These are phyloP conservation scores for Paraphaeosphaeria minitans DNA, from an alignment of 2,329 filamentous ascomycete genomes.

Conservation along the genomic window DNA sequence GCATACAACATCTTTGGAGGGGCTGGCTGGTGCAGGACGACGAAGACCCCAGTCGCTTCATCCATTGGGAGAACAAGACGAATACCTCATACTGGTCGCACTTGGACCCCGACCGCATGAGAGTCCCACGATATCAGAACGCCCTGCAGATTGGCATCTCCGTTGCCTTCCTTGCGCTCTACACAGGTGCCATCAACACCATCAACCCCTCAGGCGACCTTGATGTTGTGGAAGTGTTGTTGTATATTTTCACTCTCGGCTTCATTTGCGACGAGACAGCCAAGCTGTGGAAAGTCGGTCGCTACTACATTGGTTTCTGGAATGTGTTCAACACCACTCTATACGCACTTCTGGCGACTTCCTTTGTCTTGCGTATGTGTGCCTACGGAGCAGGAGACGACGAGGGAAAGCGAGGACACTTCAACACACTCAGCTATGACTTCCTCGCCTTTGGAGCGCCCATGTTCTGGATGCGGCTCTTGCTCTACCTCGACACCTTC, in stretches of 20 bases:
- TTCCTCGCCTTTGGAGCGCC: constrained; percentile 91
- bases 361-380: constrained; percentile 78
- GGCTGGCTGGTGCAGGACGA: constrained; percentile 98
- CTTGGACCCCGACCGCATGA: constrained; percentile 92
- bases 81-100: constrained; percentile 79
- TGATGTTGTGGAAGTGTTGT: constrained; percentile 78
- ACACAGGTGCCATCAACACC: constrained; percentile 90
- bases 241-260: constrained; percentile 90
- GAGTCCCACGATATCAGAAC: constrained; percentile 91
- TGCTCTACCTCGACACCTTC: constrained; percentile 91
- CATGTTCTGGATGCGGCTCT: constrained; percentile 93
- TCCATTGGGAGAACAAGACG: constrained; percentile 83
- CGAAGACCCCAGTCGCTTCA: constrained; percentile 83
- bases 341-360: constrained; percentile 78
- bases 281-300: constrained; percentile 94
- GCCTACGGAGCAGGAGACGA: constrained; percentile 68
- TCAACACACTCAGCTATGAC: constrained; percentile 87
- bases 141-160: constrained; percentile 84
- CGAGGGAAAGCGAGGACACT: constrained; percentile 60
- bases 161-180: constrained; percentile 80
- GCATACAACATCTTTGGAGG: constrained; percentile 88
- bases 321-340: constrained; percentile 89
- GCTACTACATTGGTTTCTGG: constrained; percentile 93
- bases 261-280: constrained; percentile 86
- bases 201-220: constrained; percentile 85